Conservation (phyloP, 164 flowering plant genomes). For the Annona squamosa region DNA sequence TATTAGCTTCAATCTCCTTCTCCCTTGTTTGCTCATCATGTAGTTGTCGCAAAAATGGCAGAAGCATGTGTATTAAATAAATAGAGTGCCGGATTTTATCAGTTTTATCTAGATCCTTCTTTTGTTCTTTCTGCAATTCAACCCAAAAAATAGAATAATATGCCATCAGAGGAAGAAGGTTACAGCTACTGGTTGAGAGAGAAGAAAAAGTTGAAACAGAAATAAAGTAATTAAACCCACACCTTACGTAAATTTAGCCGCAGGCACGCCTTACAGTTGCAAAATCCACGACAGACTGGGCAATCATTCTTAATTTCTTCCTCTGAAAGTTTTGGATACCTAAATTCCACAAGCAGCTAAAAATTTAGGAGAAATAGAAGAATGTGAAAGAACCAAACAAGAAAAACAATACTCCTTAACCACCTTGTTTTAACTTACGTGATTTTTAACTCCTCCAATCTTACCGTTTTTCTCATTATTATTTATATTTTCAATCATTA, state of each 20-base stretch:
- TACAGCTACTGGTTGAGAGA: too few relatives aligned
- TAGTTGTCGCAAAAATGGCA: constrained; percentile 53
- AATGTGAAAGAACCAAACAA: background rate
- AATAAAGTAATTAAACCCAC: constrained; percentile 10
- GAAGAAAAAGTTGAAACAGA: background rate
- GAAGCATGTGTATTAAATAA: constrained; percentile 39
- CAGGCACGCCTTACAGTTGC: constrained; percentile 20
- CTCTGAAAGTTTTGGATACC: constrained; percentile 19
- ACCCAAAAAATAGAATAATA: background rate
- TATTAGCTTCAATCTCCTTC: constrained; percentile 39
- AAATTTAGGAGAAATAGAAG: background rate
- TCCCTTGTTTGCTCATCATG: constrained; percentile 55
- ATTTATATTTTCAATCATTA: too few relatives aligned
- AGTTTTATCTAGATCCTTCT: constrained; percentile 24
- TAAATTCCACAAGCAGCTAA: background rate
- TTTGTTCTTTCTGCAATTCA: constrained; percentile 12
- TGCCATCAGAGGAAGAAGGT: background rate
- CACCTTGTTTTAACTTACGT: background rate
- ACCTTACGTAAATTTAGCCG: constrained; percentile 41
- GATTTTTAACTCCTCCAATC: background rate
- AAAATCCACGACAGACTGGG: constrained; percentile 16
- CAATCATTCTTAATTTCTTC: constrained; percentile 6
- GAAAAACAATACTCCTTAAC: background rate
- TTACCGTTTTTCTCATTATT: too few relatives aligned
- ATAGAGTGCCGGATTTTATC: constrained; percentile 38